phyloP scores from a whole-genome alignment of 495 filamentous ascomycete genomes.

The Trichocladium uniseriatum region DNA sequence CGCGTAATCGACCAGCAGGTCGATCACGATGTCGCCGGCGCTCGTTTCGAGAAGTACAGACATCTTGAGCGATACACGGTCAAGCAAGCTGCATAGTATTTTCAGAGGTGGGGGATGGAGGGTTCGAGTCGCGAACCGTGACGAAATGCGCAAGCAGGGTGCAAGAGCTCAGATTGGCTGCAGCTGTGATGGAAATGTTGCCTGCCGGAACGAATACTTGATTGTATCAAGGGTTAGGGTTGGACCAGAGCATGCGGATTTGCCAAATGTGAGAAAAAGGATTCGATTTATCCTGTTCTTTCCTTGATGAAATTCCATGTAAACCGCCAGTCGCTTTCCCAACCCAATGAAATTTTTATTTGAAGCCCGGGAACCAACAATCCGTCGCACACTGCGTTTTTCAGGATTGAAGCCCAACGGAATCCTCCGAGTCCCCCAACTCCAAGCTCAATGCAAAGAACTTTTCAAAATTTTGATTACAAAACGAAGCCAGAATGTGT shows the following conservation, averaged over 20 bases:
- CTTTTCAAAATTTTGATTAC: conserved; percentile 1
- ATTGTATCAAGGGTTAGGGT: no score
- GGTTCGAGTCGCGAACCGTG: no score
- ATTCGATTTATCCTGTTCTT: no score
- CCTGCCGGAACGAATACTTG: no score
- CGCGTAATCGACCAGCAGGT: conserved; percentile 76
- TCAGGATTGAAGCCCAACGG: background rate
- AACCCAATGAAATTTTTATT: background rate
- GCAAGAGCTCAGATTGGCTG: no score
- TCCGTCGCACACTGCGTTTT: background rate
- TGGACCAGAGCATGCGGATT: no score
- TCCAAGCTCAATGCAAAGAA: conserved; percentile 11
- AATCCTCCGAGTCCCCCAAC: conserved; percentile 2
- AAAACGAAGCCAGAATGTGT: background rate
- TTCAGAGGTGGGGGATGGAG: no score
- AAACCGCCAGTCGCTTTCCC: background rate
- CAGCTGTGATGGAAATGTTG: no score
- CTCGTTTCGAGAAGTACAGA: conserved; percentile 85
- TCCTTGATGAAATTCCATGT: no score
- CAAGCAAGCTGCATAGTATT: background rate
- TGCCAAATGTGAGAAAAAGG: no score
- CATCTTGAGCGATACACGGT: conserved; percentile 27
- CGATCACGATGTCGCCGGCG: conserved; percentile 85
- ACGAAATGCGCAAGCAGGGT: no score
- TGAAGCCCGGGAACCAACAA: background rate